phyloP scores from a whole-genome alignment of 768 basidiomycete species.

The Sistotremastrum suecicum region DNA sequence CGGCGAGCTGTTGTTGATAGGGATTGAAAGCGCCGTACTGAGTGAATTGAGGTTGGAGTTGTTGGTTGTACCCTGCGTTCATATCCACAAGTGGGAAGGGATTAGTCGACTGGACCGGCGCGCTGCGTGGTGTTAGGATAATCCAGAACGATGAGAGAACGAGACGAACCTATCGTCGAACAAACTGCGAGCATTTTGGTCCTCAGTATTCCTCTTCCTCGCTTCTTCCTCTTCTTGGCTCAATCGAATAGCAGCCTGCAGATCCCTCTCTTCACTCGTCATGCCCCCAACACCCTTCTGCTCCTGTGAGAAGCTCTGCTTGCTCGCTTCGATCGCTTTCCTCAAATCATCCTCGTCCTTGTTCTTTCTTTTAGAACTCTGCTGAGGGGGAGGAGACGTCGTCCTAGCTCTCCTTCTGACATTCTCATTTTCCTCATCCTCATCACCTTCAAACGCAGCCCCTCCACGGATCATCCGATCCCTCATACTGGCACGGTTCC shows the following conservation, averaged over 20 bases:
- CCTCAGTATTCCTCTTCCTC: constrained; percentile 55
- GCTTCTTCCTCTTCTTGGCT: constrained; percentile 85
- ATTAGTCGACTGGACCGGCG: constrained; percentile 23
- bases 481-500: constrained; percentile 78
- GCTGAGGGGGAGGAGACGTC: constrained; percentile 9
- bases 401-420: constrained; percentile 3
- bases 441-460: constrained; percentile 25
- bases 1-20: constrained; percentile 75
- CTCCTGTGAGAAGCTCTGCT: constrained; percentile 56
- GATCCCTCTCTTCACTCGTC: constrained; percentile 67
- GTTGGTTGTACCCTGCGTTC: constrained; percentile 41
- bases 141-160: constrained; percentile 2
- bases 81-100: constrained; percentile 49
- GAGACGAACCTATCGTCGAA: constrained; percentile 59
- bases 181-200: constrained; percentile 55
- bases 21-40: constrained; percentile 92
- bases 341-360: constrained; percentile 74
- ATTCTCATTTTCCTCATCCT: constrained; percentile 34
- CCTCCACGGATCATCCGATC: constrained; percentile 78
- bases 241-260: constrained; percentile 67
- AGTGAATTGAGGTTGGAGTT: constrained; percentile 56
- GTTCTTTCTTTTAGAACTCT: constrained; percentile 13
- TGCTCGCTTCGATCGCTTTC: constrained; percentile 83
- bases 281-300: constrained; percentile 28
- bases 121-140: neutral